phyloP scores from a whole-genome alignment of 2,329 filamentous ascomycete species.

The Trichoderma aggressivum region DNA sequence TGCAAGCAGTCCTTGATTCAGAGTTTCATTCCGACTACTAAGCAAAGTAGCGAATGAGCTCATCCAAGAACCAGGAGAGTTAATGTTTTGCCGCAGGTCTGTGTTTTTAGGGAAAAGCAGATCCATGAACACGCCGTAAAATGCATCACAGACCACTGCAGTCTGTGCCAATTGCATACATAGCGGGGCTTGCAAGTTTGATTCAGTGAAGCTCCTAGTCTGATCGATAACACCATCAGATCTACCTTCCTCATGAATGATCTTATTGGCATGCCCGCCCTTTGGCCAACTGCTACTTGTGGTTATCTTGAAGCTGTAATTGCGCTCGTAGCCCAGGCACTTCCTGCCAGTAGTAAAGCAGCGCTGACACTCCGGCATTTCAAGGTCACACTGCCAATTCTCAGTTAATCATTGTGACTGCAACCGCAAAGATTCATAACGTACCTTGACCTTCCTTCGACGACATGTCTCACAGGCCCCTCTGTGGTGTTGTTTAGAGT shows the following conservation, averaged over 20 bases:
- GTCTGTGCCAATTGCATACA: neutral
- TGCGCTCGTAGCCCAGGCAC: neutral
- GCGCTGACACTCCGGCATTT: neutral
- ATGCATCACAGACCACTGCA: neutral
- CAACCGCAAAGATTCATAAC: neutral
- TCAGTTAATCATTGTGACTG: neutral
- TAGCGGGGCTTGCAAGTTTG: neutral
- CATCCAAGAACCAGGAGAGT: neutral
- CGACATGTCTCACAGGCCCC: neutral
- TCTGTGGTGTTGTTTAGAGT: neutral
- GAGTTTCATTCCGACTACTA: neutral
- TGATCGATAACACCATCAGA: neutral
- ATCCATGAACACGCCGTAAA: neutral
- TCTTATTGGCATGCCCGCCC: neutral
- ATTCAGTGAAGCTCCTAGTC: neutral
- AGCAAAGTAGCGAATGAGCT: neutral
- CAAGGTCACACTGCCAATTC: neutral
- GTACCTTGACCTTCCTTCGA: neutral
- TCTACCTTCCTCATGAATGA: neutral
- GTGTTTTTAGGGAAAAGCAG: neutral
- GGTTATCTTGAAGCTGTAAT: neutral
- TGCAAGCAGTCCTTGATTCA: neutral
- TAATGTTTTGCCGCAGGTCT: neutral
- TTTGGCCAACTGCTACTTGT: neutral
- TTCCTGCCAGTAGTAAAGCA: neutral